Evolutionary conservation across 1,139 yeast species (phyloP).

Genomic region (Candida sanyaensis): DNA sequence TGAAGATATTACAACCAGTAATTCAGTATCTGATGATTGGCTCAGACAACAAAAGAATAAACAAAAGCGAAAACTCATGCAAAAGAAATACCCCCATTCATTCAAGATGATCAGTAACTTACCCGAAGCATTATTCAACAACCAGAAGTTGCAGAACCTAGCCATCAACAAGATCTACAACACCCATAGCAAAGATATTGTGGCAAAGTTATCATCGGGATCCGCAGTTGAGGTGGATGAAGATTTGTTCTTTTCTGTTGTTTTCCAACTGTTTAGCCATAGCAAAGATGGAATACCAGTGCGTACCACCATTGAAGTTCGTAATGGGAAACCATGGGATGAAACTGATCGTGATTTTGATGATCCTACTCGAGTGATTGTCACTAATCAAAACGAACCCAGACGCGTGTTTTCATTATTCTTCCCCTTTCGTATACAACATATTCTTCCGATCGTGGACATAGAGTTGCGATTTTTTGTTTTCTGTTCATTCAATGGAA

Average conservation of each 20-base stretch:
- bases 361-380: constrained; percentile 45
- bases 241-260: constrained; percentile 40
- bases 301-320: constrained; percentile 35
- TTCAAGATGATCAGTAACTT: constrained; percentile 37
- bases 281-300: constrained; percentile 9
- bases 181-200: constrained; percentile 20
- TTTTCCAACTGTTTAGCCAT: constrained; percentile 31
- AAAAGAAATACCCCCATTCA: constrained; percentile 38
- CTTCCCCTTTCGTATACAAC: constrained; percentile 46
- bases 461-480: constrained; percentile 40
- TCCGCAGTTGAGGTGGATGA: constrained; percentile 39
- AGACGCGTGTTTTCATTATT: constrained; percentile 30
- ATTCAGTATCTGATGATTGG: constrained; percentile 32
- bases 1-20: constrained; percentile 27
- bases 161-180: constrained; percentile 30
- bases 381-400: constrained; percentile 16
- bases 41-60: constrained; percentile 37
- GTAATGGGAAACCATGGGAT: constrained; percentile 48
- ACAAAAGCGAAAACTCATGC: constrained; percentile 32
- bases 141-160: constrained; percentile 32
- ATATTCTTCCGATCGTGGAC: constrained; percentile 36
- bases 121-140: constrained; percentile 39
- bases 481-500: constrained; percentile 74
- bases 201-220: constrained; percentile 25
- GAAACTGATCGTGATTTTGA: constrained; percentile 42